Evolutionary conservation across 2,329 filamentous ascomycete genomes (phyloP).

Genomic region (Alternaria arbusti): DNA sequence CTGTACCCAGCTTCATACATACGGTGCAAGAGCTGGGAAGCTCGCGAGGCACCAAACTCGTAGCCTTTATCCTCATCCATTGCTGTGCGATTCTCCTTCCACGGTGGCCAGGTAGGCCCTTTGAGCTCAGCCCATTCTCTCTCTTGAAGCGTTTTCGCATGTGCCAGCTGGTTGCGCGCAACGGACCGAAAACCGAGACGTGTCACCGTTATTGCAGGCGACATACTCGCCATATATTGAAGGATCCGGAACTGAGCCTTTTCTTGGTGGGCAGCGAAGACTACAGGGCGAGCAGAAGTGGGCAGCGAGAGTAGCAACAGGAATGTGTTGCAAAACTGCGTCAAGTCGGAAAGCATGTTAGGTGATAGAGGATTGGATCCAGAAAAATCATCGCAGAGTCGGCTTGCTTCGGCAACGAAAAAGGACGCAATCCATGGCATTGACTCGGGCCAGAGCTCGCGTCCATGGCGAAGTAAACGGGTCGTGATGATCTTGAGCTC

Average conservation of each 20-base stretch:
- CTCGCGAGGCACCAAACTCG: constrained; percentile 63
- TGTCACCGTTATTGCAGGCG: constrained; percentile 63
- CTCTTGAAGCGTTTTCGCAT: constrained; percentile 62
- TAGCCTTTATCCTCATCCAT: constrained; percentile 65
- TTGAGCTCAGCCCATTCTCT: constrained; percentile 65
- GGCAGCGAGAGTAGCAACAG: constrained; percentile 58
- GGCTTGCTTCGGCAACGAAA: constrained; percentile 31
- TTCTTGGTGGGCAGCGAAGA: constrained; percentile 58
- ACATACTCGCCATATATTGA: constrained; percentile 61
- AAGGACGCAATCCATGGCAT: constrained; percentile 41
- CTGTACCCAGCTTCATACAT: constrained; percentile 67
- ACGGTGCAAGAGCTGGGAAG: constrained; percentile 60
- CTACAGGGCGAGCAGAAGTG: constrained; percentile 56
- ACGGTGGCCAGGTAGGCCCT: constrained; percentile 68
- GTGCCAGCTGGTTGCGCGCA: constrained; percentile 62
- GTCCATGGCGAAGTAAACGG: constrained; percentile 41
- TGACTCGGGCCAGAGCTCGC: constrained; percentile 37
- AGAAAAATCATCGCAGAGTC: constrained; percentile 14
- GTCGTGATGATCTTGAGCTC: constrained; percentile 31
- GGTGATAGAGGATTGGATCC: not conserved
- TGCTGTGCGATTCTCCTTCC: constrained; percentile 67
- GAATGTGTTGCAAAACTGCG: constrained; percentile 56
- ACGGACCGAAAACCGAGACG: constrained; percentile 64
- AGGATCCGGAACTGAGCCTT: constrained; percentile 64
- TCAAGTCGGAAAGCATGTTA: constrained; percentile 29